Evolutionary conservation across 1,139 yeast species (phyloP), one percentile per base, ranked within the genome.

Genomic region (Yamadazyma oceani): DNA sequence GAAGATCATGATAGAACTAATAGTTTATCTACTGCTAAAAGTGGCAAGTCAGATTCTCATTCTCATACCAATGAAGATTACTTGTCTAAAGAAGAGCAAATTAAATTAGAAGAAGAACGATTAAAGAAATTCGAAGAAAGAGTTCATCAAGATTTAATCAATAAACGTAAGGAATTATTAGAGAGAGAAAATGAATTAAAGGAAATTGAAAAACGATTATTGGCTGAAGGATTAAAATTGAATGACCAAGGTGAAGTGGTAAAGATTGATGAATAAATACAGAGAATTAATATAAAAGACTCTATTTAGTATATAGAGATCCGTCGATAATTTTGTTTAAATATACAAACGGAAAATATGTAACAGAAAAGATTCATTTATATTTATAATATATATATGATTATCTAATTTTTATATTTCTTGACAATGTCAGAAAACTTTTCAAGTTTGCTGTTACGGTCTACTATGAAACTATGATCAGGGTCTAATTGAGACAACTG

Each of bases 121-220:
- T 69, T 85, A 53, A 79, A 71, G 55, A 86, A 85, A 38, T 85
- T 83, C 55, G 94, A 85, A 62, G 87, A 83, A 57, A 75, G 96
- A 50, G 96, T 92, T 17, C 96, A 88, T 60, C 85, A 85, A 55
- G 97, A 90, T 59, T 75, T 92, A 61, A 73, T 85, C 53, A 79
- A 80, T 57, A 89, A 89, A 73, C 77, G 95, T 50, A 81, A 83
- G 53, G 96, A 88, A 60, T 75, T 92, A 47, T 73, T 84, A 53
- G 89, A 88, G 40, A 80, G 97, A 57, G 98, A 92, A 62, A 80
- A 82, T 50, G 97, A 92, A 58, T 75, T 92, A 55, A 79, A 78
- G 51, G 90, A 84, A 45, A 83, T 87, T 51, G 96, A 88, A 57
- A 83, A 80, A 53, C 71, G 92, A 50, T 71, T 85, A 49, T 76